A percentile compares a stretch with the other conserved stretches of the same genome.
Conservation (phyloP, 805 yeast species). For the Candida quercuum region DNA sequence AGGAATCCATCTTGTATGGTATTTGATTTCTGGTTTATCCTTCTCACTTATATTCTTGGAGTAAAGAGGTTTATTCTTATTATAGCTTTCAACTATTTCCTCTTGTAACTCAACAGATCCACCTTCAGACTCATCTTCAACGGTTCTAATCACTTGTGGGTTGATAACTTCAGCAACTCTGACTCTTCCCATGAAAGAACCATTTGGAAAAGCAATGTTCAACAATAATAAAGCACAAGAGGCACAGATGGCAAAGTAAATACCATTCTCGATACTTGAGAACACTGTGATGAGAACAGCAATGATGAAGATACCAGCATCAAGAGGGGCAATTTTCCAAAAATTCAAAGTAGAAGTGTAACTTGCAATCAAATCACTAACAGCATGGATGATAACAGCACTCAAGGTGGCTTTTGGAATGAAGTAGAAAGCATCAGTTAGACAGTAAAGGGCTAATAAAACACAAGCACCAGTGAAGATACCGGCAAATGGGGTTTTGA, state of each 20-base stretch:
- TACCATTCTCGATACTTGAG: constrained; percentile 73
- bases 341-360: constrained; percentile 61
- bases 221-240: constrained; percentile 70
- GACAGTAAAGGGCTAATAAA: constrained; percentile 74
- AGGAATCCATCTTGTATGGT: constrained; percentile 69
- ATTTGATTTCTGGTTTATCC: constrained; percentile 26
- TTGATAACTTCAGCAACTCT: constrained; percentile 65
- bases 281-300: constrained; percentile 23
- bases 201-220: constrained; percentile 74
- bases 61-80: neutral
- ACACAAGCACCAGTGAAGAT: constrained; percentile 87
- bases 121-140: constrained; percentile 5
- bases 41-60: too few species aligned
- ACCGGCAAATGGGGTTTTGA: constrained; percentile 90
- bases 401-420: constrained; percentile 86
- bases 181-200: constrained; percentile 77
- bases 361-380: constrained; percentile 73
- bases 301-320: constrained; percentile 18
- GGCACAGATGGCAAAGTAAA: constrained; percentile 85
- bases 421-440: constrained; percentile 79
- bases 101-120: constrained; percentile 12
- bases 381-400: constrained; percentile 92
- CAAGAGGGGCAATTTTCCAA: constrained; percentile 62
- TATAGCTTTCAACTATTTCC: constrained; percentile 3
- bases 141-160: constrained; percentile 39